Evolutionary conservation across 352 stramenopile species (phyloP), one percentile per base, ranked within the genome.

Genomic region (Paralagenidium karlingii): DNA sequence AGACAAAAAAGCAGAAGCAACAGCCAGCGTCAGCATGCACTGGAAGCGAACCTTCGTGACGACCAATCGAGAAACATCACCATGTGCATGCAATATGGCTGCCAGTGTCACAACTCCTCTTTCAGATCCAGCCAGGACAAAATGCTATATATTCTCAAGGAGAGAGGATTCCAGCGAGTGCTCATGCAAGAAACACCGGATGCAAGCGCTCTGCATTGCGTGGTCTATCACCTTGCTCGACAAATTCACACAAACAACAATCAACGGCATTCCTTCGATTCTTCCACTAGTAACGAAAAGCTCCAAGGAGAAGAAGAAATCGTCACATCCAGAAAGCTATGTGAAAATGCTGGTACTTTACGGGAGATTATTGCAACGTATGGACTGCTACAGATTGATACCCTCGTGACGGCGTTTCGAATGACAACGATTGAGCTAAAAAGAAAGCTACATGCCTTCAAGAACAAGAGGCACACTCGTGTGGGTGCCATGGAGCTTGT

Each of bases 401-500:
- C 40, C 2, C 49, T 91, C 16, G 62, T 67, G 38, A 40, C 51
- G 3, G 53, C 77, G 11, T 81, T 88, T 24, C 59, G 55, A 8
- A 81, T 56, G 38, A 49, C 45, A 12, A 53, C 56, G 1, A 57
- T 88, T 8, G 77, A 91, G 32, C 46, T 91, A 11, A 88, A 84
- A 34, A 85, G 79, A 51, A 68, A 66, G 31, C 40, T 91, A 36
- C 77, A 91, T 43, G 59, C 73, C 21, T 82, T 85, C 53, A 83
- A 86, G 51, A 66, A 62, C 22, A 44, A 57, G 40, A 42, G 58
- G 24, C 57, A 75, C n/a, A 33, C 66, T 1, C 71, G 77, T 13
- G 57, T 86, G 2, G 77, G 77, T 6, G 50, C 71, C 0, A 20
- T 88, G 9, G 71, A 85, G 45, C 69, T 91, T 10, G 55, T 76